Base-by-base conservation (phyloP, 78 protist species). In the Chrysochromulina parva region DNA sequence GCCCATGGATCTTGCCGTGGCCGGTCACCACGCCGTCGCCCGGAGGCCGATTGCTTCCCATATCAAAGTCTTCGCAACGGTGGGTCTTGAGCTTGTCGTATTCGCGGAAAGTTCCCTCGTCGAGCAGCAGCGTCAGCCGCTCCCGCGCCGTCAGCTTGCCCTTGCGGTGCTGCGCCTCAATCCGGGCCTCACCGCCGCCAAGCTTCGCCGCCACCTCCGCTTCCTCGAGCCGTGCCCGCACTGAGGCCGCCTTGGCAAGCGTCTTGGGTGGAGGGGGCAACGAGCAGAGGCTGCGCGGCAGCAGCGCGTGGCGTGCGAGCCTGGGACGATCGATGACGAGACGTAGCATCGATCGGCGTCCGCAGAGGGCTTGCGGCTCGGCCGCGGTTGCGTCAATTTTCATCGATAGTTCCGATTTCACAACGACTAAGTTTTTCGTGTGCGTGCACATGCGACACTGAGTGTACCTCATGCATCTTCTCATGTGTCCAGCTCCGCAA, bases 21-120 rank as follows among this genome's bases (percentile, higher is more conserved):
- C 99, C 99, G 0, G 99, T 98, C 62, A 98, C 97, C 9, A 98
- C 97, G 57, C 99, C 98, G 74, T 98, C 99, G 50, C 99, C 99
- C 47, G 97, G 93, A 22, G 26, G 14, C 95, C 90, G 50, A 20
- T 80, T 0, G 3, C n/a, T 91, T 58, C 94, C 98, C 95, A 97
- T 93, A 84, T 95, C 98, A 85, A 98, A 98, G 88, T 97, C 97
- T 59, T 62, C 28, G 95, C 99, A 98, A 55, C 96, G 93, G 94
- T 98, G 99, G 67, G 94, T 93, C 22, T 92, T 95, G 86, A 98
- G 94, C 96, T 85, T 92, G 91, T 97, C 98, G 14, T 81, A 93
- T 76, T 97, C 98, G 24, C 90, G 91, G 92, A 98, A 98, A 24
- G 97, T 90, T 53, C 95, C 97, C 28, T 28, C 65, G 93, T 98